Evolutionary conservation across 2,329 filamentous ascomycete genomes (phyloP).

Genomic region (Claviceps pusilla): DNA sequence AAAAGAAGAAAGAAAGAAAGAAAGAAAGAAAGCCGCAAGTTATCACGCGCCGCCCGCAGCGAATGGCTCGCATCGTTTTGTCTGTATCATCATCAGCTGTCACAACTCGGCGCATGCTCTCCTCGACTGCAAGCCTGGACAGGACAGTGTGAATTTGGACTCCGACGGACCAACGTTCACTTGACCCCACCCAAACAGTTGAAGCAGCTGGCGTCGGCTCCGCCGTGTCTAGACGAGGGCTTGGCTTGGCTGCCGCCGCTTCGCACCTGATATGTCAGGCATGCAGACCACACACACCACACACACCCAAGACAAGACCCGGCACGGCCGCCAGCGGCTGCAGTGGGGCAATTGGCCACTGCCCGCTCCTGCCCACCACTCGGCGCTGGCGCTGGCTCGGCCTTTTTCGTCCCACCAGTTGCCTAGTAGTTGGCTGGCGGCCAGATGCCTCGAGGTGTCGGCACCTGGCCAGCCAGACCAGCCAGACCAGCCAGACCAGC

Average conservation of each 20-base stretch:
- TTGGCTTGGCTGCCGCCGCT: not conserved
- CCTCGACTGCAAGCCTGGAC: too few species aligned
- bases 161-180: too few species aligned
- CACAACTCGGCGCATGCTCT: too few species aligned
- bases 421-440: not conserved
- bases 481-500: not conserved
- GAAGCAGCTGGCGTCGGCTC: too few species aligned
- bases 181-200: too few species aligned
- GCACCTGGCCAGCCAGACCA: not conserved
- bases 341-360: slow-evolving; percentile 1
- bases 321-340: not conserved
- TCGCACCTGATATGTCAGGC: not conserved
- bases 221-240: not conserved
- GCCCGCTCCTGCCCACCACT: not conserved
- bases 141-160: too few species aligned
- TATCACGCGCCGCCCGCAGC: too few species aligned
- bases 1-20: too few species aligned
- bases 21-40: too few species aligned
- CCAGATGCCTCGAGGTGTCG: not conserved
- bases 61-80: too few species aligned
- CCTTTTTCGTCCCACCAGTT: not conserved
- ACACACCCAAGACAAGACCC: not conserved
- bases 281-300: not conserved
- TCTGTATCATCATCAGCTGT: too few species aligned
- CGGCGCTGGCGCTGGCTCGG: not conserved